phyloP scores from a whole-genome alignment of 495 filamentous ascomycete genomes.

The Entonaema liquescens region DNA sequence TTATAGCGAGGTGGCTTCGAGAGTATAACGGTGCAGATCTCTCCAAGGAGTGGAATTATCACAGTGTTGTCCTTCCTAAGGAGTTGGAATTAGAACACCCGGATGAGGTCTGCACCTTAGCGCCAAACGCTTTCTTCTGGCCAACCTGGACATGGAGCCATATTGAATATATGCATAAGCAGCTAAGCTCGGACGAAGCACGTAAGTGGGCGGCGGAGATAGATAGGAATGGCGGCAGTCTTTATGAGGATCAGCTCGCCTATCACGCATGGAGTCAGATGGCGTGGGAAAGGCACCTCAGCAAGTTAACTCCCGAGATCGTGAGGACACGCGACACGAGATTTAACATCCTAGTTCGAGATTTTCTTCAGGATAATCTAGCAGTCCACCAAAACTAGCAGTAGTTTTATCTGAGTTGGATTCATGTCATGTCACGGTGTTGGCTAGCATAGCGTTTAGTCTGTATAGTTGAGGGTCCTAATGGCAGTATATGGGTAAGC shows the following conservation, averaged over 20 bases:
- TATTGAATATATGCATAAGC: conserved; percentile 58
- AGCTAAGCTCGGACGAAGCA: conserved; percentile 45
- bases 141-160: conserved; percentile 59
- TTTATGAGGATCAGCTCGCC: conserved; percentile 56
- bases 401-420: neutral
- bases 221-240: conserved; percentile 48
- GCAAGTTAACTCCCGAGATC: conserved; percentile 48
- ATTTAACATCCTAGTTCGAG: conserved; percentile 57
- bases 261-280: conserved; percentile 61
- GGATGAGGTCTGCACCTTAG: conserved; percentile 53
- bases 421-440: neutral
- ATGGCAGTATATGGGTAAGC: conserved; percentile 11
- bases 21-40: conserved; percentile 52
- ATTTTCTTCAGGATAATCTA: conserved; percentile 55
- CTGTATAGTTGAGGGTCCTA: conserved; percentile 1
- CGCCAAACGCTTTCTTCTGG: conserved; percentile 59
- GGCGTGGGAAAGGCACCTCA: conserved; percentile 54
- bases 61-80: conserved; percentile 55
- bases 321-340: conserved; percentile 52
- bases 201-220: conserved; percentile 50
- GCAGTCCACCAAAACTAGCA: conserved; percentile 6
- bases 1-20: conserved; percentile 54
- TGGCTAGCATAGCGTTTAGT: conserved; percentile 9
- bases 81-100: conserved; percentile 49
- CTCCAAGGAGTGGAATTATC: conserved; percentile 57